Conservation (phyloP, 148 eudicot genomes). For the Polygonum aviculare region DNA sequence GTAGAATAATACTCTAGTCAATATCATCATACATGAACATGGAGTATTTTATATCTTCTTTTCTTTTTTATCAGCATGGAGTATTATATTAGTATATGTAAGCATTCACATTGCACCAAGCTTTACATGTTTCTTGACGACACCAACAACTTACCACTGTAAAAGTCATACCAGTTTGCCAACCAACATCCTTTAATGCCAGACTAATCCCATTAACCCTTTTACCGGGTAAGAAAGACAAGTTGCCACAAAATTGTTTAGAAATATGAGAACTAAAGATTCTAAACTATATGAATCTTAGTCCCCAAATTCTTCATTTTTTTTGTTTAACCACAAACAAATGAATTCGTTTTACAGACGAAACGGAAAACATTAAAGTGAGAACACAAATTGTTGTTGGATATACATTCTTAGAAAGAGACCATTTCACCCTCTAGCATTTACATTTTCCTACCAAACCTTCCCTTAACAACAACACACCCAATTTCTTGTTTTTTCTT, state of each 20-base stretch:
- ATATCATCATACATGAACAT: background rate
- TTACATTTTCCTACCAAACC: background rate
- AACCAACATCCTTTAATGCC: background rate
- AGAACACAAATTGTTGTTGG: background rate
- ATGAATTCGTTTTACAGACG: background rate
- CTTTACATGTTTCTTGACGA: constrained; percentile 3
- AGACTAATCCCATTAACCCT: background rate
- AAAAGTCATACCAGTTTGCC: constrained; percentile 1
- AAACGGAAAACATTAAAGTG: background rate
- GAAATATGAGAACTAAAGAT: no score
- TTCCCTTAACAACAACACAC: background rate
- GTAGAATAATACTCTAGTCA: background rate
- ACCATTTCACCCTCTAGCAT: background rate
- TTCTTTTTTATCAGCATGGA: no score
- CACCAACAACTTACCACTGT: background rate
- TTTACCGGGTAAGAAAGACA: background rate
- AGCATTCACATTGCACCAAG: background rate
- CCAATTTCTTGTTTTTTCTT: background rate
- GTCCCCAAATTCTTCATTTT: no score
- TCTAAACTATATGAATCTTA: no score
- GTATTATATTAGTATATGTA: background rate
- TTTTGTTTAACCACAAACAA: no score
- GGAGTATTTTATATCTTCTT: no score
- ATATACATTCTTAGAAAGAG: background rate
- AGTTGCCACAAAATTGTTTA: no score